Evolutionary conservation across 2,329 filamentous ascomycete genomes (phyloP).

Genomic region (Paecilomyces fulvus): DNA sequence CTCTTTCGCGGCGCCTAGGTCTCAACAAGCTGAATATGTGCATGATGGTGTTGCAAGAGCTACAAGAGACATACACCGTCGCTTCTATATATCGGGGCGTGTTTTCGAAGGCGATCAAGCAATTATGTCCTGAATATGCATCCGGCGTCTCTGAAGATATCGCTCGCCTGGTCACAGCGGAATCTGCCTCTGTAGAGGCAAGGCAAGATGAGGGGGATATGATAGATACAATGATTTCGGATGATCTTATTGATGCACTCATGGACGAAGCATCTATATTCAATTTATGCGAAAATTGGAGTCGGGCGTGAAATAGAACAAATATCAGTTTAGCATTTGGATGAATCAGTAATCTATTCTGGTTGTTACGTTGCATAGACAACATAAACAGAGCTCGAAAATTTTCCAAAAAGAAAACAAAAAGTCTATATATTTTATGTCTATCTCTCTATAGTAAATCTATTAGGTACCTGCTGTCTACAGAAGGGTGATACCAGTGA

Average conservation of each 20-base stretch:
- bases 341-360: not conserved
- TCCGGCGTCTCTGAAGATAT: not conserved
- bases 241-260: conserved; percentile 11
- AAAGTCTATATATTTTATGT: not conserved
- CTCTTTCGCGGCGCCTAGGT: conserved; percentile 16
- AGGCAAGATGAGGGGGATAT: conserved; percentile 1
- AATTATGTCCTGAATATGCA: conserved; percentile 10
- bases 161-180: not conserved
- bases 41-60: conserved; percentile 24
- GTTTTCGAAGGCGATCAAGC: conserved; percentile 16
- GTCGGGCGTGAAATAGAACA: not conserved
- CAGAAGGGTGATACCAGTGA: conserved; percentile 10
- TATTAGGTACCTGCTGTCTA: not conserved
- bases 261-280: conserved; percentile 17
- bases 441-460: not conserved
- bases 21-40: conserved; percentile 23
- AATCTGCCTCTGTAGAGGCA: not conserved
- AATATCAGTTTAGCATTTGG: not conserved
- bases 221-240: conserved; percentile 1
- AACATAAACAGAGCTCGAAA: not conserved
- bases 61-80: conserved; percentile 21
- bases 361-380: not conserved
- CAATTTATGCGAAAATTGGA: conserved; percentile 16
- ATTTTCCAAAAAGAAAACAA: not conserved
- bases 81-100: conserved; percentile 20